A percentile compares a stretch with the other conserved stretches of the same genome.
Evolutionary conservation across 495 filamentous ascomycete species (phyloP).

Genomic region (Annulohypoxylon moriforme): DNA sequence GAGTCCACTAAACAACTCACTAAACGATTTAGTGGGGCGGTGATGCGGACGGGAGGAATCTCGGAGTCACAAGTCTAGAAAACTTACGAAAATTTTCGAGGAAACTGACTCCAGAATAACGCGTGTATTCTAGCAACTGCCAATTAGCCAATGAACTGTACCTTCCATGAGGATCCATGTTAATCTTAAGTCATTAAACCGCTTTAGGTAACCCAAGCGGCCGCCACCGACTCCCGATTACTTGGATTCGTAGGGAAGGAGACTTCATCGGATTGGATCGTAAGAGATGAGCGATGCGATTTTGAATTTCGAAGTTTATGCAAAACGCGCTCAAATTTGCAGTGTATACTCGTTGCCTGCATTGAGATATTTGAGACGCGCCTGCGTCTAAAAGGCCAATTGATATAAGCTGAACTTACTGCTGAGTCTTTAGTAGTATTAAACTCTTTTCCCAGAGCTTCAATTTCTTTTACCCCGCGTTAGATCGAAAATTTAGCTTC

Average conservation of each 20-base stretch:
- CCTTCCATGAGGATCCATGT: not conserved
- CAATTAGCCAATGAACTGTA: slow-evolving; percentile 11
- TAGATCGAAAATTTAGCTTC: not conserved
- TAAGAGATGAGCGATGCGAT: slow-evolving; percentile 17
- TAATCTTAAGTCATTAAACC: slow-evolving; percentile 14
- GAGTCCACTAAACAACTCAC: slow-evolving; percentile 21
- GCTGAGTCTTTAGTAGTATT: not conserved
- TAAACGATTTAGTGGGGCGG: slow-evolving; percentile 11
- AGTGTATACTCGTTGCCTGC: not conserved
- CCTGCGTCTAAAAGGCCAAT: slow-evolving; percentile 1
- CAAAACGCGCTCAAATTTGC: slow-evolving; percentile 20
- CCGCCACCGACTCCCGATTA: slow-evolving; percentile 19
- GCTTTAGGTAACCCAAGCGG: slow-evolving; percentile 25
- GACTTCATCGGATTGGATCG: slow-evolving; percentile 22
- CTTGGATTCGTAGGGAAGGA: slow-evolving; percentile 18
- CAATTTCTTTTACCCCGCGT: not conserved
- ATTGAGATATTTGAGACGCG: slow-evolving; percentile 27
- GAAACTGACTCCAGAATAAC: slow-evolving; percentile 15
- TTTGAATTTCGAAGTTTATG: slow-evolving; percentile 34
- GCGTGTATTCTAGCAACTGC: not conserved
- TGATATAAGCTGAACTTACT: slow-evolving; percentile 5
- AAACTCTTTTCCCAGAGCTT: not conserved
- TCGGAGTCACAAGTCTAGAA: slow-evolving; percentile 29
- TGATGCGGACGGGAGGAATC: slow-evolving; percentile 32
- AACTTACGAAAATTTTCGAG: slow-evolving; percentile 35